These are phyloP conservation scores for Syncephalastrum contaminatum DNA, from an alignment of 371 early-diverging fungal genomes.

Conservation along the genomic window DNA sequence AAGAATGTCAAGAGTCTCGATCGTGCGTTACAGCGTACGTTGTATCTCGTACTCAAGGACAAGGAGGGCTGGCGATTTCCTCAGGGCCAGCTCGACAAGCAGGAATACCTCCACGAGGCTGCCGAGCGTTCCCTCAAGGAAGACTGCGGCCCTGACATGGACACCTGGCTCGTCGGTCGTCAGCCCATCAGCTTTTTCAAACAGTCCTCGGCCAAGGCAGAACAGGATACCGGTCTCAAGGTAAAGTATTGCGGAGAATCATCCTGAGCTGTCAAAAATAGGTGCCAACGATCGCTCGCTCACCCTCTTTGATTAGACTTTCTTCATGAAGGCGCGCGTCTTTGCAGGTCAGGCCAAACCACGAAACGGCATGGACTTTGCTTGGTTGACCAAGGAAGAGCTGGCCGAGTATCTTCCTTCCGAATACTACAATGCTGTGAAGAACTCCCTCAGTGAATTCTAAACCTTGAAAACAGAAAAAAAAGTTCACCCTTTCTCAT, in stretches of 20 bases:
- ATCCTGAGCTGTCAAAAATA: background rate
- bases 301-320: conserved; percentile 51
- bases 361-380: conserved; percentile 67
- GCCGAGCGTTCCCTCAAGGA: conserved; percentile 73
- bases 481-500: background rate
- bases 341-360: conserved; percentile 74
- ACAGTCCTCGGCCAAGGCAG: conserved; percentile 38
- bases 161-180: conserved; percentile 84
- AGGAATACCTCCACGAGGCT: conserved; percentile 79
- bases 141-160: conserved; percentile 76
- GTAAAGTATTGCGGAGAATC: conserved; percentile 8
- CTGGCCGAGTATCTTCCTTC: conserved; percentile 61
- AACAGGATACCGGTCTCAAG: conserved; percentile 31
- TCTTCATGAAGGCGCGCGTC: conserved; percentile 89
- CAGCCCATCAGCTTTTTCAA: conserved; percentile 77
- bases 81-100: conserved; percentile 59
- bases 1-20: conserved; percentile 74
- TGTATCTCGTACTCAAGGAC: conserved; percentile 77
- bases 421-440: conserved; percentile 73
- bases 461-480: conserved; percentile 22
- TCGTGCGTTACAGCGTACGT: conserved; percentile 63
- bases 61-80: conserved; percentile 77
- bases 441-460: conserved; percentile 72
- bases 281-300: conserved; percentile 13
- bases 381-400: conserved; percentile 91